Conservation (phyloP, 306 rosid genomes). For the Arachis stenosperma region DNA sequence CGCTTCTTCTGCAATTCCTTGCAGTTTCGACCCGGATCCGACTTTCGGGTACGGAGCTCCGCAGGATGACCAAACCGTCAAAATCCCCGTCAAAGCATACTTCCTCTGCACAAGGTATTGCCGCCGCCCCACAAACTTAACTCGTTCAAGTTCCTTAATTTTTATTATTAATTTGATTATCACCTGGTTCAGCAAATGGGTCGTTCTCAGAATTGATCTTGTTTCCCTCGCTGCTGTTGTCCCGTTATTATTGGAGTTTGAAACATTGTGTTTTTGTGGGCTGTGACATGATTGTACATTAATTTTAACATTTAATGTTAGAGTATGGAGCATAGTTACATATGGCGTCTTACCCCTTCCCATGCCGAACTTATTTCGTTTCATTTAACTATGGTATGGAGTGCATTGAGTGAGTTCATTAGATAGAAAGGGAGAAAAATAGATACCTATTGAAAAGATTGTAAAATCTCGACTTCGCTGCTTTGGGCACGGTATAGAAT, state of each 20-base stretch:
- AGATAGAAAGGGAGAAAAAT: neutral
- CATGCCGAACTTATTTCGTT: no score
- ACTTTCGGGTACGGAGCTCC: conserved; percentile 33
- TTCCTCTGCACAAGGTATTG: conserved; percentile 88
- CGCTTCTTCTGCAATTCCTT: conserved; percentile 63
- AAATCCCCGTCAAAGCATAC: conserved; percentile 81
- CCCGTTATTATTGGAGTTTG: conserved; percentile 18
- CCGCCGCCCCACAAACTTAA: neutral
- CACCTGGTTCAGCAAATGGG: conserved; percentile 2
- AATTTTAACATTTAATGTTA: neutral
- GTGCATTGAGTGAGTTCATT: neutral
- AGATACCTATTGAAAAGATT: no score
- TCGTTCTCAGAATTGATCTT: conserved; percentile 7
- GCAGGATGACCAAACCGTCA: conserved; percentile 48
- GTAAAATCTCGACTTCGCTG: neutral
- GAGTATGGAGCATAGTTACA: neutral
- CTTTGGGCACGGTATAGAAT: neutral
- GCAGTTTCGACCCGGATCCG: conserved; percentile 50
- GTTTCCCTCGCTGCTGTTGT: conserved; percentile 21
- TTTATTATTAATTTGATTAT: conserved; percentile 14
- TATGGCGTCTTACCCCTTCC: no score
- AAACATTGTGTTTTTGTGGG: neutral
- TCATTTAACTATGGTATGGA: neutral
- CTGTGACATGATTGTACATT: neutral
- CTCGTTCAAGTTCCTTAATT: conserved; percentile 22